Conservation (phyloP, 352 stramenopile genomes). For the Plasmopara halstedii region DNA sequence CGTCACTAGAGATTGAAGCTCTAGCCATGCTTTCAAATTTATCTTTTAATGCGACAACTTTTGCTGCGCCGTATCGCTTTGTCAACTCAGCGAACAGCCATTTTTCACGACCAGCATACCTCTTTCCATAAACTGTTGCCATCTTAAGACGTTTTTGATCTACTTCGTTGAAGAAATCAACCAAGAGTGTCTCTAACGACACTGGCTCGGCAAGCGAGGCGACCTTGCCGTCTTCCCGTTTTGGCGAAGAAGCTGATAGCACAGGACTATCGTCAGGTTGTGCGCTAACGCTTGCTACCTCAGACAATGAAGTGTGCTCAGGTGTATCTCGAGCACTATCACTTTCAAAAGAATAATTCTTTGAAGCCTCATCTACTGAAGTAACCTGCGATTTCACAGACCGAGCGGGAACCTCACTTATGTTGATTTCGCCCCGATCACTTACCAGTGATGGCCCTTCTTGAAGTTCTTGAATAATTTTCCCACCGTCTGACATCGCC, state of each 20-base stretch:
- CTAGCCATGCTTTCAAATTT: conserved; percentile 15
- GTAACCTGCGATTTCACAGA: neutral
- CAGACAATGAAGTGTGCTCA: neutral
- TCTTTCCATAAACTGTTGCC: conserved; percentile 53
- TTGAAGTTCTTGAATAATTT: conserved; percentile 4
- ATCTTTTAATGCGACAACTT: conserved; percentile 32
- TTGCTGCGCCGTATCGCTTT: conserved; percentile 48
- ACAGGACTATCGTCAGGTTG: neutral
- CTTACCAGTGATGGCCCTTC: neutral
- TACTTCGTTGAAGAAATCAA: conserved; percentile 54
- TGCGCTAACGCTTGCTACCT: neutral
- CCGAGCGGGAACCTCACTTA: neutral
- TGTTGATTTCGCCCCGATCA: neutral
- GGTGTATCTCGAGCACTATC: neutral
- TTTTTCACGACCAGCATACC: conserved; percentile 62
- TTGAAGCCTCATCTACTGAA: neutral
- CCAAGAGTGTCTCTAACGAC: conserved; percentile 45
- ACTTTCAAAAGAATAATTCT: neutral
- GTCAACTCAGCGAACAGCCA: conserved; percentile 57
- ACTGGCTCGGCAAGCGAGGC: conserved; percentile 4
- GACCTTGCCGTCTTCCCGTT: neutral
- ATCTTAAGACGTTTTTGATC: conserved; percentile 56
- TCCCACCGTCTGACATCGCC: neutral
- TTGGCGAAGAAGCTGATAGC: neutral
- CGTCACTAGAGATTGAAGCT: neutral